Conservation (phyloP, 768 basidiomycete species). For the Peribolospora kevripleyi region DNA sequence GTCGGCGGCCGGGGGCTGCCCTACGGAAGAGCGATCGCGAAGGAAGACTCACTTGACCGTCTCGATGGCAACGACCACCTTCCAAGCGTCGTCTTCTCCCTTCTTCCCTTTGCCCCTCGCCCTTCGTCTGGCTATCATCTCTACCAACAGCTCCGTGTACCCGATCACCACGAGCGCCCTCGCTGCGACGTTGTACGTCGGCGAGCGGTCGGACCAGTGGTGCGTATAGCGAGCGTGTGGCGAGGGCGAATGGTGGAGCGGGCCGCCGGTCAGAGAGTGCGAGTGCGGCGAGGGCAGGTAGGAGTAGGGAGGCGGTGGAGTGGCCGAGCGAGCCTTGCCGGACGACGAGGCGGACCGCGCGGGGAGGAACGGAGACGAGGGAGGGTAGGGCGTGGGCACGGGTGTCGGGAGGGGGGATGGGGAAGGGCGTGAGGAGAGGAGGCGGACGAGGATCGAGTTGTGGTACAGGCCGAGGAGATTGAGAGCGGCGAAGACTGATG, state of each 20-base stretch:
- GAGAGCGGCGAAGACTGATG: slow-evolving; percentile 60
- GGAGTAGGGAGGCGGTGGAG: no score
- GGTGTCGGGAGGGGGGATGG: slow-evolving; percentile 16
- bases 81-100: slow-evolving; percentile 42
- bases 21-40: not conserved
- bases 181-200: slow-evolving; percentile 41
- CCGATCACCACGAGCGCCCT: slow-evolving; percentile 49
- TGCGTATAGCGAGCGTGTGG: slow-evolving; percentile 72
- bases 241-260: slow-evolving; percentile 5
- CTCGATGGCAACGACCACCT: slow-evolving; percentile 52
- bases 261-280: not conserved
- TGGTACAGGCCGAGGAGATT: slow-evolving; percentile 83
- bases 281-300: not conserved
- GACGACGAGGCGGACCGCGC: not conserved
- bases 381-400: slow-evolving; percentile 3
- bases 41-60: slow-evolving; percentile 45
- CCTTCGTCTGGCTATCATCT: slow-evolving; percentile 53
- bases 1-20: no score
- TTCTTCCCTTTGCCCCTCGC: slow-evolving; percentile 22
- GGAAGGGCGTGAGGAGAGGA: slow-evolving; percentile 22
- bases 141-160: slow-evolving; percentile 60
- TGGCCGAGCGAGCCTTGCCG: not conserved
- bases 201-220: slow-evolving; percentile 51
- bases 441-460: slow-evolving; percentile 67
- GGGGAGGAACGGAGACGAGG: not conserved